Base-by-base conservation (phyloP, 495 filamentous ascomycete species). In the Cenococcum geophilum region DNA sequence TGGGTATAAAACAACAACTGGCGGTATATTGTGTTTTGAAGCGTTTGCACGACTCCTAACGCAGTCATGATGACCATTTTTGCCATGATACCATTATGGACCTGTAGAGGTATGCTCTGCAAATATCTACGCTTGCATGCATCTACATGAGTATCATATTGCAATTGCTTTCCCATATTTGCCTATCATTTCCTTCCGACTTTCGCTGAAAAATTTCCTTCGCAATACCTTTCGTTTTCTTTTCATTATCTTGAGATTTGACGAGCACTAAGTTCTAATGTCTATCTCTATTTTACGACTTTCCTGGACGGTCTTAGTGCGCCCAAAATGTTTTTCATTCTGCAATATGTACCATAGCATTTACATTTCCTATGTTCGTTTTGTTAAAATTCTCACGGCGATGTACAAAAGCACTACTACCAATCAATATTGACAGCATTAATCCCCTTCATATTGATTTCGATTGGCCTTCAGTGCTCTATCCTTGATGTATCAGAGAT, bases 61-160 rank as follows among this genome's bases (percentile, higher is more conserved):
- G 63, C 63, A 62, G 52, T 61, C 66, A 69, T 65, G 66, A 68
- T 64, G 66, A 68, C 58, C 66, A 55, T 62, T 52, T 64, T 68
- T 65, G 60, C 52, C 58, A 68, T 65, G 62, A 65, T 65, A 68
- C 66, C 61, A 62, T 64, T 62, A 68, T 68, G 65, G 65, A 61
- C 47, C 61, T 64, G 36, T 40, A 25, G 42, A 58, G 36, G 37
- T 58, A 58, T 48, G 42, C 55, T 48, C 37, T 45, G 37, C 36
- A 34, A 48, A 58, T 47, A 20, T 27, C 47, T n/a, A 45, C 42
- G 36, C 37, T 12, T 18, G 42, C 18, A 58, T 45, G 55, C 37
- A 48, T 56, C 53, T 52, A 52, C 49, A 52, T 52, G 49, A 52
- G 49, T 52, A 52, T 52, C 49, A 52, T 52, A 52, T 27, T 32